These are phyloP conservation scores for Davidsoniella australis DNA, from an alignment of 2,329 filamentous ascomycete genomes.

Conservation along the genomic window DNA sequence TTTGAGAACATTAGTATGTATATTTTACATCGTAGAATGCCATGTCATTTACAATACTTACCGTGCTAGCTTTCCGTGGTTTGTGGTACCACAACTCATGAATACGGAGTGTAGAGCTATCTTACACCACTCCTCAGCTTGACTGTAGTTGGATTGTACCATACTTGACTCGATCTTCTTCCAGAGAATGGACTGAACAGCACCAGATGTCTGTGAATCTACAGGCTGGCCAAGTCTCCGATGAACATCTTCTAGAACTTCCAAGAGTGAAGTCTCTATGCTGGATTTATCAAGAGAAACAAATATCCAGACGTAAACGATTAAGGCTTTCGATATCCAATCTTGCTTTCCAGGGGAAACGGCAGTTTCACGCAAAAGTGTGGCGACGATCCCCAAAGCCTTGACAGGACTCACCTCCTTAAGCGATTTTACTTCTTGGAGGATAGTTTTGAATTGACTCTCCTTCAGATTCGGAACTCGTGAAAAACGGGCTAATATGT, in stretches of 20 bases:
- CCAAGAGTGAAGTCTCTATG: slow-evolving; percentile 8
- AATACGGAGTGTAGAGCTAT: slow-evolving; percentile 53
- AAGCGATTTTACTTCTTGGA: slow-evolving; percentile 51
- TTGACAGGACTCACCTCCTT: slow-evolving; percentile 33
- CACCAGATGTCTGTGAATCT: slow-evolving; percentile 43
- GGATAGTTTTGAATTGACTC: slow-evolving; percentile 44
- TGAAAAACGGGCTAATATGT: slow-evolving; percentile 45
- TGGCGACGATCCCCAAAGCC: slow-evolving; percentile 38
- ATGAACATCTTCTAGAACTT: slow-evolving; percentile 21
- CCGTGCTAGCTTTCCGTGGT: slow-evolving; percentile 53
- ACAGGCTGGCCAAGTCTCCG: slow-evolving; percentile 30
- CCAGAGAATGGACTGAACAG: slow-evolving; percentile 64
- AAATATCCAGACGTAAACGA: slow-evolving; percentile 51
- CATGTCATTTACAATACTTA: slow-evolving; percentile 17
- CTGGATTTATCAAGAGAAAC: slow-evolving; percentile 22
- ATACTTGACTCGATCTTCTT: slow-evolving; percentile 51
- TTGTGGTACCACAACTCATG: slow-evolving; percentile 43
- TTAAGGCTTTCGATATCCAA: slow-evolving; percentile 53
- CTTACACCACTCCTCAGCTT: slow-evolving; percentile 53
- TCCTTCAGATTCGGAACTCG: slow-evolving; percentile 41
- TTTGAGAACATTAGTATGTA: too few relatives aligned
- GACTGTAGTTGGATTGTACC: slow-evolving; percentile 31
- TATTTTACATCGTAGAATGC: not conserved
- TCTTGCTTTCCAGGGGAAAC: slow-evolving; percentile 28
- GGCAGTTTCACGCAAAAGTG: slow-evolving; percentile 44